These are phyloP conservation scores for Phascolomyces articulosus DNA, from an alignment of 371 early-diverging fungal genomes.

Conservation along the genomic window DNA sequence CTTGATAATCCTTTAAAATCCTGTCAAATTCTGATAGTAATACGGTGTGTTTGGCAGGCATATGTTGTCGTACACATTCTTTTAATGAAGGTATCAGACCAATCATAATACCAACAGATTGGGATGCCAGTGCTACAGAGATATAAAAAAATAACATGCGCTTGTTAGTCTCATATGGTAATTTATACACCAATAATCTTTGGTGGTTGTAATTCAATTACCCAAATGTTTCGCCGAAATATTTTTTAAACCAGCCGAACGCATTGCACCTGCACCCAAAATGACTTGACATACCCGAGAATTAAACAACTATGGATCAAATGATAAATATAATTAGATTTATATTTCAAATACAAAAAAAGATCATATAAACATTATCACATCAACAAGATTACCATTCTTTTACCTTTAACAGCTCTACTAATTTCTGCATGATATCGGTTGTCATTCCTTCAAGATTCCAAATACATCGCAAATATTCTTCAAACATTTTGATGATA, in stretches of 20 bases:
- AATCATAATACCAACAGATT: slow-evolving; percentile 84
- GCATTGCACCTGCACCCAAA: slow-evolving; percentile 94
- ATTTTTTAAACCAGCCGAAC: slow-evolving; percentile 92
- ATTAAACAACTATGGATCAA: slow-evolving; percentile 74
- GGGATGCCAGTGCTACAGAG: slow-evolving; percentile 81
- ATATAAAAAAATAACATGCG: neutral
- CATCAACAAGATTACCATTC: too few relatives aligned
- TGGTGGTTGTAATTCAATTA: slow-evolving; percentile 18
- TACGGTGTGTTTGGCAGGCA: slow-evolving; percentile 75
- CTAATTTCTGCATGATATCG: slow-evolving; percentile 83
- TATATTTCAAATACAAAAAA: too few relatives aligned
- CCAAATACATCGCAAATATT: slow-evolving; percentile 81
- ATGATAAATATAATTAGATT: neutral
- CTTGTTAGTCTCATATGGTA: too few relatives aligned
- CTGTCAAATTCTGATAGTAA: slow-evolving; percentile 89
- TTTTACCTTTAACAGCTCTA: slow-evolving; percentile 80
- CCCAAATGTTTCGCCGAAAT: slow-evolving; percentile 94
- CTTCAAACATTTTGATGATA: slow-evolving; percentile 86
- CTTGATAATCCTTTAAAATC: slow-evolving; percentile 73
- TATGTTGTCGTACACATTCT: slow-evolving; percentile 66
- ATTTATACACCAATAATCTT: neutral
- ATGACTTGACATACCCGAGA: slow-evolving; percentile 92
- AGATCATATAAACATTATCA: too few relatives aligned
- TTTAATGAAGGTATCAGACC: slow-evolving; percentile 84
- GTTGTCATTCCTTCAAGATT: slow-evolving; percentile 77